A percentile compares a stretch with the other conserved stretches of the same genome.
These are phyloP conservation scores for Waltergamsia citrina DNA, from an alignment of 2,329 filamentous ascomycete genomes.

Conservation along the genomic window DNA sequence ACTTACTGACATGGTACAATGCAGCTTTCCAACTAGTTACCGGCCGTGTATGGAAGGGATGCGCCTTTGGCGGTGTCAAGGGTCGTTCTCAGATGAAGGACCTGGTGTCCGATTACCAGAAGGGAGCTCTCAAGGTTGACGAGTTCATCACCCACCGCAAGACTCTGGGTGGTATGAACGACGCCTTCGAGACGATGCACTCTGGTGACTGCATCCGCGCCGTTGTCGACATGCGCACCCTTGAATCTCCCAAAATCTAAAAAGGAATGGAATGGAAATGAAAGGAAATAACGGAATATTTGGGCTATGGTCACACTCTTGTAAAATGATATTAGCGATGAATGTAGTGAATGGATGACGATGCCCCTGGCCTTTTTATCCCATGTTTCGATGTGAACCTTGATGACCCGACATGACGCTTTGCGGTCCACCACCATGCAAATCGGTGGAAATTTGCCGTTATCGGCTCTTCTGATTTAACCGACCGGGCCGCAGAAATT, in stretches of 20 bases:
- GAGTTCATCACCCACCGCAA: constrained; percentile 99
- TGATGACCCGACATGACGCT: constrained; percentile 1
- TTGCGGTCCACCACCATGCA: too few relatives aligned
- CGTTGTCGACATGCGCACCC: constrained; percentile 60
- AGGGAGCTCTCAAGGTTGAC: constrained; percentile 88
- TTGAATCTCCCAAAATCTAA: constrained; percentile 9
- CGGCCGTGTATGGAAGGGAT: constrained; percentile 94
- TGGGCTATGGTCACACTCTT: not conserved
- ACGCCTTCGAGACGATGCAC: constrained; percentile 90
- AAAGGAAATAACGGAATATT: not conserved
- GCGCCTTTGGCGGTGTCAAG: constrained; percentile 97
- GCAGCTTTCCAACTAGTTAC: constrained; percentile 97
- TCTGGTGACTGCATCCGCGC: constrained; percentile 93
- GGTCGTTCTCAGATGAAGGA: constrained; percentile 84
- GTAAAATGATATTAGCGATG: not conserved
- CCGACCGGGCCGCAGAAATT: too few relatives aligned
- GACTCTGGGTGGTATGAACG: constrained; percentile 73
- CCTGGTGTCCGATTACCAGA: constrained; percentile 83
- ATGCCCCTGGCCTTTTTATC: not conserved
- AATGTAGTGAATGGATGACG: too few relatives aligned
- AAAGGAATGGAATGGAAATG: not conserved
- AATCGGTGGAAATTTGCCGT: too few relatives aligned
- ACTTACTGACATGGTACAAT: constrained; percentile 12
- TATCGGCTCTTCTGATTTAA: too few relatives aligned
- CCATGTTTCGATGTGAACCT: not conserved